These are phyloP conservation scores for Xylaria sp. DNA, from an alignment of 2,329 filamentous ascomycete genomes.

Conservation along the genomic window DNA sequence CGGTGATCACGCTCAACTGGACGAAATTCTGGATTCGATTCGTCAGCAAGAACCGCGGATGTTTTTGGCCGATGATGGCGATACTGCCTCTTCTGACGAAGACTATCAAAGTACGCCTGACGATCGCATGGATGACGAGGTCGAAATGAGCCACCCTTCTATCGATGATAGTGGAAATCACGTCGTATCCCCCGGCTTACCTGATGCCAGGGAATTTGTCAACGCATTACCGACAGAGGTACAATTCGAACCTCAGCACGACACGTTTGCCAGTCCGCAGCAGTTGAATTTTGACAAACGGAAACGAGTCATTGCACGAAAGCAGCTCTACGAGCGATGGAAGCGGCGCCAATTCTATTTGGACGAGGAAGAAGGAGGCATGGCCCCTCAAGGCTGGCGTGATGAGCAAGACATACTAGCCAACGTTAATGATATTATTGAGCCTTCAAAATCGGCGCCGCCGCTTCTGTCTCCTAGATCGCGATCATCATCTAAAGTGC, in stretches of 20 bases:
- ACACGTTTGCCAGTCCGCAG: conserved; percentile 50
- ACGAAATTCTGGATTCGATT: conserved; percentile 48
- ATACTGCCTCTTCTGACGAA: conserved; percentile 45
- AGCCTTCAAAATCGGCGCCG: conserved; percentile 57
- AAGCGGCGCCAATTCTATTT: conserved; percentile 81
- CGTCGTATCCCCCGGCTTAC: conserved; percentile 27
- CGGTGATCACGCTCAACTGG: conserved; percentile 46
- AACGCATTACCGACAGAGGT: conserved; percentile 53
- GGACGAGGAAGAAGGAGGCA: conserved; percentile 82
- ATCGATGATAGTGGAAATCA: conserved; percentile 22
- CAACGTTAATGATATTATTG: conserved; percentile 51
- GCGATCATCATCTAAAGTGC: conserved; percentile 80
- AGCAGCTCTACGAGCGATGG: conserved; percentile 76
- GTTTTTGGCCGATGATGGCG: conserved; percentile 37
- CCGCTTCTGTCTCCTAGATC: conserved; percentile 63
- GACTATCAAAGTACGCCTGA: conserved; percentile 43
- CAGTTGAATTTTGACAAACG: conserved; percentile 53
- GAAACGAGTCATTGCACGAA: conserved; percentile 56
- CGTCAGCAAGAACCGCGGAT: conserved; percentile 39
- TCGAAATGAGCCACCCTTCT: conserved; percentile 28
- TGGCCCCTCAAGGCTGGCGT: conserved; percentile 71
- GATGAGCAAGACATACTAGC: conserved; percentile 67
- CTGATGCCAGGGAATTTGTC: conserved; percentile 46
- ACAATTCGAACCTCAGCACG: conserved; percentile 53
- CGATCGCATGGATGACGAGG: conserved; percentile 40